phyloP scores from a whole-genome alignment of 306 rosid species.

The Trifolium fragiferum region DNA sequence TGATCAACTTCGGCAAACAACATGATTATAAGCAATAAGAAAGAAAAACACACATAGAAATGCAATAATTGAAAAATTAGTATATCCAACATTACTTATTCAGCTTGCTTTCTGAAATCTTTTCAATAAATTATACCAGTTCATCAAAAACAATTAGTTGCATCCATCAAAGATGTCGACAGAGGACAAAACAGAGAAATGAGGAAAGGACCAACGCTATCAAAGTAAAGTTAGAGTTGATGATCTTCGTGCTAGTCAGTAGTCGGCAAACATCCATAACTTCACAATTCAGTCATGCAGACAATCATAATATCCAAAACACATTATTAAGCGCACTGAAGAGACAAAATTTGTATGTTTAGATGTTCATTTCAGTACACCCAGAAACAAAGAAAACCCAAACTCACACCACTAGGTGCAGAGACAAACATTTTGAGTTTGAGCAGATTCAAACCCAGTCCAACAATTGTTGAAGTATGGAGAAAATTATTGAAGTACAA shows the following conservation, averaged over 20 bases:
- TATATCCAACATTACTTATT: neutral
- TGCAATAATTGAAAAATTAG: slow-evolving; percentile 24
- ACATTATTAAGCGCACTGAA: slow-evolving; percentile 23
- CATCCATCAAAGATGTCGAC: neutral
- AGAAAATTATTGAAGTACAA: neutral
- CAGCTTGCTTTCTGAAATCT: neutral
- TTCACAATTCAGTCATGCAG: slow-evolving; percentile 16
- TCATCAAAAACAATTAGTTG: slow-evolving; percentile 26
- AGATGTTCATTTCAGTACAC: slow-evolving; percentile 14
- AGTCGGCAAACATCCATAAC: slow-evolving; percentile 32
- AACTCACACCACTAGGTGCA: neutral
- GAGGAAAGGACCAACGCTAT: neutral
- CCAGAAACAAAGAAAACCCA: neutral
- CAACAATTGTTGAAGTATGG: neutral
- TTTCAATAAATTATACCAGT: slow-evolving; percentile 15
- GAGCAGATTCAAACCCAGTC: neutral
- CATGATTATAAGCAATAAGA: slow-evolving; percentile 9
- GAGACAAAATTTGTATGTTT: slow-evolving; percentile 21
- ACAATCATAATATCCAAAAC: slow-evolving; percentile 24
- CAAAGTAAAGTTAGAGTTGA: slow-evolving; percentile 29
- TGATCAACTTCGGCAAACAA: slow-evolving; percentile 23
- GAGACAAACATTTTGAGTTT: neutral
- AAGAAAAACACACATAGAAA: slow-evolving; percentile 23
- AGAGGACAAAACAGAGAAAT: slow-evolving; percentile 25
- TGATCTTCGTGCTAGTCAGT: neutral